Evolutionary conservation across 352 stramenopile genomes (phyloP).

Genomic region (Pythium apleroticum): DNA sequence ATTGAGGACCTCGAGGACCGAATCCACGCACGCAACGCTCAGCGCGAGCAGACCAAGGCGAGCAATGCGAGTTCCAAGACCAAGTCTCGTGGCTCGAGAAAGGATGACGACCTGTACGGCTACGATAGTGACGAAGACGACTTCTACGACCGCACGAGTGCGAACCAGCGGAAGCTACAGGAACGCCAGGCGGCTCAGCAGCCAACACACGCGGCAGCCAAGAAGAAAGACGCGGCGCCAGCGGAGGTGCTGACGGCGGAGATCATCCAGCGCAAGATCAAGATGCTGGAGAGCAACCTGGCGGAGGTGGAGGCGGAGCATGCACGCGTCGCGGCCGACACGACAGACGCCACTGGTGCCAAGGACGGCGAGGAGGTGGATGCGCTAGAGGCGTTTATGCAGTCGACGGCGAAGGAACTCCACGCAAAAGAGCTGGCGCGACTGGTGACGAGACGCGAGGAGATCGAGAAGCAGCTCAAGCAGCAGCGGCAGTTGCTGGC

Average conservation of each 20-base stretch:
- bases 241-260: slow-evolving; percentile 51
- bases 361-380: slow-evolving; percentile 33
- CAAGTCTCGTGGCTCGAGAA: slow-evolving; percentile 11
- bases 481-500: slow-evolving; percentile 48
- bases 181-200: slow-evolving; percentile 22
- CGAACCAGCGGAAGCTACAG: slow-evolving; percentile 52
- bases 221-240: not conserved
- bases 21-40: slow-evolving; percentile 54
- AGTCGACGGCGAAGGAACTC: slow-evolving; percentile 48
- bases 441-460: slow-evolving; percentile 26
- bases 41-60: slow-evolving; percentile 38
- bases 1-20: slow-evolving; percentile 59
- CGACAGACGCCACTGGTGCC: slow-evolving; percentile 20
- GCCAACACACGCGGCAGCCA: slow-evolving; percentile 10
- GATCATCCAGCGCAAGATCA: slow-evolving; percentile 49
- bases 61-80: not conserved
- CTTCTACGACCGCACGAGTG: slow-evolving; percentile 73
- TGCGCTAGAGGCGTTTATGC: slow-evolving; percentile 71
- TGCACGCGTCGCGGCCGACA: slow-evolving; percentile 16
- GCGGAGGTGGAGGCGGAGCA: slow-evolving; percentile 31
- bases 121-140: slow-evolving; percentile 79
- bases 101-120: slow-evolving; percentile 37
- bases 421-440: slow-evolving; percentile 35
- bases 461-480: slow-evolving; percentile 41
- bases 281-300: slow-evolving; percentile 39